Percentiles rank a stretch among this genome's conserved stretches.
These are phyloP conservation scores for Argentina anserina DNA, from an alignment of 306 rosid genomes.

Conservation along the genomic window DNA sequence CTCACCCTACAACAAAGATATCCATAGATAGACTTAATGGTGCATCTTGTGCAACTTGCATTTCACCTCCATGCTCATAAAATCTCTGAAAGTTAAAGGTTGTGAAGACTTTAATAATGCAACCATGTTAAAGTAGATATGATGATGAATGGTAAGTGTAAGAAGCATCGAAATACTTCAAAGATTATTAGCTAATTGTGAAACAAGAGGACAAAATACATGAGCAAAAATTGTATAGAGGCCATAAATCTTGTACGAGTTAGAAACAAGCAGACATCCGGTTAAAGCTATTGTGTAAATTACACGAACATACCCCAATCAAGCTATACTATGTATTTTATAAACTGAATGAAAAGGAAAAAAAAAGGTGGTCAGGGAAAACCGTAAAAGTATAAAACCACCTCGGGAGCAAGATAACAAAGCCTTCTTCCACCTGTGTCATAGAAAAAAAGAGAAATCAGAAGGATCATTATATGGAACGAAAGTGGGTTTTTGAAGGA, in stretches of 20 bases:
- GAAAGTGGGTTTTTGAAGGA: constrained; percentile 92
- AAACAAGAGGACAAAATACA: neutral
- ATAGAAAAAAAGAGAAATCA: constrained; percentile 89
- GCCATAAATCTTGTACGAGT: too few relatives aligned
- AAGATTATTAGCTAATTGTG: too few relatives aligned
- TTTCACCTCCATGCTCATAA: constrained; percentile 96
- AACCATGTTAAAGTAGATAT: constrained; percentile 12
- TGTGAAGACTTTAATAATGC: constrained; percentile 2
- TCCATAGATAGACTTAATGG: constrained; percentile 92
- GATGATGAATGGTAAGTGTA: neutral
- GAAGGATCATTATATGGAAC: constrained; percentile 97
- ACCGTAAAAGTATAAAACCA: too few relatives aligned
- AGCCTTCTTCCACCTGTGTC: constrained; percentile 98
- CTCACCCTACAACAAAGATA: constrained; percentile 95
- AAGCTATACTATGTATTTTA: too few relatives aligned
- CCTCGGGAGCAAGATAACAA: constrained; percentile 98
- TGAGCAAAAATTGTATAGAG: too few relatives aligned
- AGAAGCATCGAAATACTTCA: too few relatives aligned
- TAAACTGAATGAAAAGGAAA: too few relatives aligned
- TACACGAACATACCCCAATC: too few relatives aligned
- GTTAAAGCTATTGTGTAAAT: too few relatives aligned
- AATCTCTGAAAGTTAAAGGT: constrained; percentile 59
- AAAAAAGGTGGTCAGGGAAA: too few relatives aligned
- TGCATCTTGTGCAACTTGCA: constrained; percentile 82
- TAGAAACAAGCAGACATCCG: too few relatives aligned